Percentiles rank a stretch among this genome's conserved stretches.
These are phyloP conservation scores for Malassezia caprae DNA, from an alignment of 1,284 basidiomycete genomes.

Conservation along the genomic window DNA sequence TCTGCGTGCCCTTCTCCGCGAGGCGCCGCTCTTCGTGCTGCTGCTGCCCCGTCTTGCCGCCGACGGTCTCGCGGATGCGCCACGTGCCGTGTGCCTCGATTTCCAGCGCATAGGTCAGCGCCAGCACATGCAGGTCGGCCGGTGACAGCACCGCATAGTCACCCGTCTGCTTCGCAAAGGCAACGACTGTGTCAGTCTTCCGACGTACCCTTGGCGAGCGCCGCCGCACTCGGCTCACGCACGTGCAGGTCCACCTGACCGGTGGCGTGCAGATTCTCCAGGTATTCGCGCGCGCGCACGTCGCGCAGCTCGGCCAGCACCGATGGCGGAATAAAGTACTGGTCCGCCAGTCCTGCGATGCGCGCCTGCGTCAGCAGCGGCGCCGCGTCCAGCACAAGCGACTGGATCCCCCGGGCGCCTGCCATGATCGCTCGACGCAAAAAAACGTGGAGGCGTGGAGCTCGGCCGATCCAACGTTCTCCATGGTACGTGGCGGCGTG, in stretches of 20 bases:
- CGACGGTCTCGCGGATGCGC: slow-evolving; percentile 52
- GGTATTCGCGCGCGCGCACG: slow-evolving; percentile 34
- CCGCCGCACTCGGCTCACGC: slow-evolving; percentile 35
- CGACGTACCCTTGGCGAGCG: slow-evolving; percentile 18
- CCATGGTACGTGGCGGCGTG: neutral
- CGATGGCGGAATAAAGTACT: slow-evolving; percentile 38
- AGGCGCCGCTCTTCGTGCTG: slow-evolving; percentile 18
- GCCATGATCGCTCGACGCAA: slow-evolving; percentile 1
- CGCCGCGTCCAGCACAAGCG: slow-evolving; percentile 42
- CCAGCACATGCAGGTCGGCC: slow-evolving; percentile 82
- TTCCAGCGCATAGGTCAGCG: slow-evolving; percentile 72
- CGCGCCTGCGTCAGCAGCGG: slow-evolving; percentile 40
- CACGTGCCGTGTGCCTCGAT: slow-evolving; percentile 53
- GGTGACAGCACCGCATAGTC: slow-evolving; percentile 86
- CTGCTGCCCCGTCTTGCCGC: slow-evolving; percentile 41
- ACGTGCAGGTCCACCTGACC: slow-evolving; percentile 35
- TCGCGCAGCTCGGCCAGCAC: slow-evolving; percentile 45
- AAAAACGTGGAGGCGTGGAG: slow-evolving; percentile 2
- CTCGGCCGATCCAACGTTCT: slow-evolving; percentile 4
- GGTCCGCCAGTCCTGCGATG: slow-evolving; percentile 33
- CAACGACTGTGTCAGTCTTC: slow-evolving; percentile 57
- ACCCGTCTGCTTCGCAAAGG: slow-evolving; percentile 88
- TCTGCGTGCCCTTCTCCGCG: neutral
- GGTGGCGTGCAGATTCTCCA: slow-evolving; percentile 31
- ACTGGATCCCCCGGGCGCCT: slow-evolving; percentile 25